Base-by-base conservation (phyloP, 139 green algal species). In the Auxenochlorella protothecoides region DNA sequence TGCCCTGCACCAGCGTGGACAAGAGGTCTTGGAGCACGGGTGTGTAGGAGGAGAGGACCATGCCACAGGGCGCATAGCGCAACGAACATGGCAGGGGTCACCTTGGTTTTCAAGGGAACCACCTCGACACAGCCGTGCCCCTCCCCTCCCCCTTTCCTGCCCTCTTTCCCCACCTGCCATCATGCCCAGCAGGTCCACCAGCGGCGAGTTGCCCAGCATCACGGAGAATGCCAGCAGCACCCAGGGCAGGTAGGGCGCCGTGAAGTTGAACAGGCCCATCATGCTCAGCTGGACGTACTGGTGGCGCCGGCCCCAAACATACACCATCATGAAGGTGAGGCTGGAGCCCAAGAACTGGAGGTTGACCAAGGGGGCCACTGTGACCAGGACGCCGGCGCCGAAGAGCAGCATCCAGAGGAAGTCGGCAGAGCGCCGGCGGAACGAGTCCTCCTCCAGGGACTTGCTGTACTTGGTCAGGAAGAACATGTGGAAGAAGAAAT, bases 401-500 rank as follows among this genome's bases (percentile, higher is more conserved):
- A 98, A 87, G 4, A 98, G 55, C 55, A 99, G 85, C 95, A 99
- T 99, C 87, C 88, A 99, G 51, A 99, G 79, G 73, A 99, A 99
- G 76, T 99, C 95, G 55, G 92, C 92, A 10, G 82, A 90, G 52
- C 91, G 82, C 27, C 89, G 89, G 51, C 91, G 87, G 80, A 99
- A 99, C 8, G 86, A 93, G 53, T 85, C 96, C 78, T 99, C 95
- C 72, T 99, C 95, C 62, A 99, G 77, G 2, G 89, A 83, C 76
- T 96, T 96, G 83, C 82, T 94, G 85, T 99, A 99, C 72, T 95
- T 92, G 14, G 96, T 76, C 7, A 99, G 84, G 80, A 99, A 99
- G 85, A 98, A 99, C 91, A 99, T 98, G 85, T 99, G 95, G 79
- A 99, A 98, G 8, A 99, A 81, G 76, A 98, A 99, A 75, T 99